Percentiles rank a stretch among this genome's conserved stretches.
These are phyloP conservation scores for Microbotryum scabiosae DNA, from an alignment of 1,284 basidiomycete genomes.

Conservation along the genomic window DNA sequence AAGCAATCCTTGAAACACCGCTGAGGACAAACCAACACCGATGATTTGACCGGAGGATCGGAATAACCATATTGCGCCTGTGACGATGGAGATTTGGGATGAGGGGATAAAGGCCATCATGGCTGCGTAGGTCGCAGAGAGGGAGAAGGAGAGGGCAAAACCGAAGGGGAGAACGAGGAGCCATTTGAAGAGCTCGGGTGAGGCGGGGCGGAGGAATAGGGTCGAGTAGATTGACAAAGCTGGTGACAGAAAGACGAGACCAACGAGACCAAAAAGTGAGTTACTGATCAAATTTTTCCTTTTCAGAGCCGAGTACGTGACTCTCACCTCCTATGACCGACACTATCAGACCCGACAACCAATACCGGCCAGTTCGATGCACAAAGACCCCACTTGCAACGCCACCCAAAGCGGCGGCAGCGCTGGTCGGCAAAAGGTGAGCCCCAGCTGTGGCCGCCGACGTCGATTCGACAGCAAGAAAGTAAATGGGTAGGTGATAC, in stretches of 20 bases:
- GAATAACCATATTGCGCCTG: constrained; percentile 70
- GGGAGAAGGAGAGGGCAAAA: too few relatives aligned
- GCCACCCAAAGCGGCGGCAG: too few relatives aligned
- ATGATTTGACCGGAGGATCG: constrained; percentile 64
- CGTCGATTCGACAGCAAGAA: constrained; percentile 58
- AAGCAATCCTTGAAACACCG: constrained; percentile 41
- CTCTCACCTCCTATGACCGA: not conserved
- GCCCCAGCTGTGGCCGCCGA: constrained; percentile 47
- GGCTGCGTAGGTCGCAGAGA: too few relatives aligned
- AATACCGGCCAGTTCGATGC: too few relatives aligned
- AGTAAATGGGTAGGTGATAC: constrained; percentile 74
- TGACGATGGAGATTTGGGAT: constrained; percentile 48
- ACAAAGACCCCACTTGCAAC: too few relatives aligned
- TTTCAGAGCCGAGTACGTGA: too few relatives aligned
- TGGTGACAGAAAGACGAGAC: too few relatives aligned
- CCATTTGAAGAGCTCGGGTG: not conserved
- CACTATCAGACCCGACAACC: not conserved
- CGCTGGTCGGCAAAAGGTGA: constrained; percentile 66
- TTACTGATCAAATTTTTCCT: too few relatives aligned
- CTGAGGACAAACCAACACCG: constrained; percentile 67
- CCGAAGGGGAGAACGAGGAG: constrained; percentile 47
- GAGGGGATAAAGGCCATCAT: not conserved
- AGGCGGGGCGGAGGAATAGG: not conserved
- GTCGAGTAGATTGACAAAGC: too few relatives aligned
- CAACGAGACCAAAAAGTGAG: too few relatives aligned